Conservation (phyloP, 2,329 filamentous ascomycete species). For the Metarhizium guizhouense region DNA sequence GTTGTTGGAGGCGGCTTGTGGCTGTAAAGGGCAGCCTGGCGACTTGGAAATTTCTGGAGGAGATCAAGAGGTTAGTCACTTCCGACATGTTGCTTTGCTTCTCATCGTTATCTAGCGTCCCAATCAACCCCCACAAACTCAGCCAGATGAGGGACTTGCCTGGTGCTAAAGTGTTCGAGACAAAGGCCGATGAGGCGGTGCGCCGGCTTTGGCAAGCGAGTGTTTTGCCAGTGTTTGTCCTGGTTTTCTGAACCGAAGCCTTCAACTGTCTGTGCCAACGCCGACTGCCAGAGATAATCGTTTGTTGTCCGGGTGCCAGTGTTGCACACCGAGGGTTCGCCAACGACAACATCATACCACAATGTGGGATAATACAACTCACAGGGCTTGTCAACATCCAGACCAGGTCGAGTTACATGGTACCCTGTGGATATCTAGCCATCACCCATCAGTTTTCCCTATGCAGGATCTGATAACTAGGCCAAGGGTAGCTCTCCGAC, state of each 20-base stretch:
- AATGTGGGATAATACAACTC: neutral
- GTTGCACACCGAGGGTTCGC: too few species aligned
- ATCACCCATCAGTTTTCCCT: neutral
- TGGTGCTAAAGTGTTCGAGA: neutral
- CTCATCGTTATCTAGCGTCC: neutral
- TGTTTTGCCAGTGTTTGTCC: neutral
- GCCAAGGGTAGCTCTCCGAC: neutral
- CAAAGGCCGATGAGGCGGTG: neutral
- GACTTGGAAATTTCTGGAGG: too few species aligned
- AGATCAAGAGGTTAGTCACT: neutral
- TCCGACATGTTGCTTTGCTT: neutral
- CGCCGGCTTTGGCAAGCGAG: slow-evolving; percentile 1
- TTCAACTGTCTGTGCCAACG: neutral
- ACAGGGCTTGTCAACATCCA: neutral
- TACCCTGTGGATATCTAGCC: neutral
- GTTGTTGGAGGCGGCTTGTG: neutral
- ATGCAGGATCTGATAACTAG: neutral
- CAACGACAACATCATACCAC: neutral
- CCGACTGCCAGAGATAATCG: neutral
- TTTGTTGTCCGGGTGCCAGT: neutral
- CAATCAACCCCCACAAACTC: slow-evolving; percentile 1
- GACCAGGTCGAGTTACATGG: neutral
- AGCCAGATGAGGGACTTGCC: too few species aligned
- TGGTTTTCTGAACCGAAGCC: neutral
- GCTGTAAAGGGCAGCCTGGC: neutral